Conservation (phyloP, 1,139 yeast genomes). For the Sugiyamaella pinicola region DNA sequence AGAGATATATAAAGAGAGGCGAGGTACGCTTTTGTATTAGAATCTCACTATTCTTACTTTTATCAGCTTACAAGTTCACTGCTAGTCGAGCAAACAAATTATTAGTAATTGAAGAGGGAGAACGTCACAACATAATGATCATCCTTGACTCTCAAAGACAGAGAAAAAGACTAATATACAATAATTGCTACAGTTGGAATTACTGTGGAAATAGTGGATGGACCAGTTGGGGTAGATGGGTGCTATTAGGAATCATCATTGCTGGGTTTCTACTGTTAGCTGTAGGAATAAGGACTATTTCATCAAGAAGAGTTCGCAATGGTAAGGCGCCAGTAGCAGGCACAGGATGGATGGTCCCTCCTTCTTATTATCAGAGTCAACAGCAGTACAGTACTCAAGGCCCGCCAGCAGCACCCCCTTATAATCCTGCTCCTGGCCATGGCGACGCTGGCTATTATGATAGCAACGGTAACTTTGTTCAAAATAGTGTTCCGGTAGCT, state of each 20-base stretch:
- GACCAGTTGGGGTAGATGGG: slow-evolving; percentile 51
- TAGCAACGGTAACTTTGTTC: slow-evolving; percentile 58
- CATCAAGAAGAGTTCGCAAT: slow-evolving; percentile 56
- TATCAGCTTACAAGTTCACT: too few species aligned
- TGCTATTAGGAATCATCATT: slow-evolving; percentile 51
- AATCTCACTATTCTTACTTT: too few species aligned
- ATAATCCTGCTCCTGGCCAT: slow-evolving; percentile 53
- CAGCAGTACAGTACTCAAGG: slow-evolving; percentile 49
- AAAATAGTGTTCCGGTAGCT: not conserved
- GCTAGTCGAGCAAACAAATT: too few species aligned
- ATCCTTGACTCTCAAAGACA: slow-evolving; percentile 6
- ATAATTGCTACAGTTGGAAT: slow-evolving; percentile 3
- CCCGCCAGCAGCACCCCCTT: slow-evolving; percentile 42
- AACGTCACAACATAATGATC: too few species aligned
- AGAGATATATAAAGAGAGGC: too few species aligned
- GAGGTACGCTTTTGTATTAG: too few species aligned
- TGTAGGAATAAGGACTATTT: slow-evolving; percentile 47
- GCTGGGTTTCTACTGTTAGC: slow-evolving; percentile 56
- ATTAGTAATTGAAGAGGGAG: too few species aligned
- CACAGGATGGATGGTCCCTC: slow-evolving; percentile 91
- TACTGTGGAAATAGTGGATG: slow-evolving; percentile 30
- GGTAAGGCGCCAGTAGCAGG: slow-evolving; percentile 78
- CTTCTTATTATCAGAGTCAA: slow-evolving; percentile 77
- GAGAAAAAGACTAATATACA: not conserved
- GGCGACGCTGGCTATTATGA: slow-evolving; percentile 85